Base-by-base conservation (phyloP, 1,139 yeast genomes). In the Kodamaea ohmeri region DNA sequence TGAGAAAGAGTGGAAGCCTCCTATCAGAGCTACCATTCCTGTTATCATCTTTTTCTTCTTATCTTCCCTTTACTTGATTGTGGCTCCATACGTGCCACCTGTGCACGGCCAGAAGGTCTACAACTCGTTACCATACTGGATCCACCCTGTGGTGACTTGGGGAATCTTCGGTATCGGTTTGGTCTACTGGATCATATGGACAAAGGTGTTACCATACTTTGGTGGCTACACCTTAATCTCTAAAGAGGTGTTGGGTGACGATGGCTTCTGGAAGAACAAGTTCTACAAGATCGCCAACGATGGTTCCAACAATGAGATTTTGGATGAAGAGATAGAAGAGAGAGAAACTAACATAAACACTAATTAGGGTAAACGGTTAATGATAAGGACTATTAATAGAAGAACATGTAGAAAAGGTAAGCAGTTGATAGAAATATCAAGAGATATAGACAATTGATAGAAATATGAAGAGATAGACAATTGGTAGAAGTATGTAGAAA, bases 81-180 rank as follows among this genome's bases (percentile, higher is more conserved):
- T 76, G 42, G 92, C 95, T 32, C 96, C 96, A 38, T 86, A 83
- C 57, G 73, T 87, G 46, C 90, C 94, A 29, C 95, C 95, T 37
- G 56, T 71, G 25, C 66, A 55, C 28, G 85, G 83, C 25, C 84
- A 83, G 62, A 68, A 71, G 35, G 89, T 83, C 41, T 86, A 84
- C 70, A 63, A 76, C 33, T 52, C 58, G 39, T 65, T 84, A 51
- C 95, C 94, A 28, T 87, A 85, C 65, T 87, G 79, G 73, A 73
- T 83, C 40, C 95, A 85, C 58, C 81, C 90, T 53, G 95, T 85
- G 36, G 88, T 84, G 16, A 83, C 94, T 8, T 76, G 89, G 82
- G 92, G 83, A 45, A 71, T 87, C 32, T 83, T 87, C 50, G 85
- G 70, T 6, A 58, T 80, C 41, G 96, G 96, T 45, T 79, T 73